Evolutionary conservation across 2,329 filamentous ascomycete species (phyloP), one percentile per base, ranked within the genome.

Genomic region (Decorospora gaudefroyi): DNA sequence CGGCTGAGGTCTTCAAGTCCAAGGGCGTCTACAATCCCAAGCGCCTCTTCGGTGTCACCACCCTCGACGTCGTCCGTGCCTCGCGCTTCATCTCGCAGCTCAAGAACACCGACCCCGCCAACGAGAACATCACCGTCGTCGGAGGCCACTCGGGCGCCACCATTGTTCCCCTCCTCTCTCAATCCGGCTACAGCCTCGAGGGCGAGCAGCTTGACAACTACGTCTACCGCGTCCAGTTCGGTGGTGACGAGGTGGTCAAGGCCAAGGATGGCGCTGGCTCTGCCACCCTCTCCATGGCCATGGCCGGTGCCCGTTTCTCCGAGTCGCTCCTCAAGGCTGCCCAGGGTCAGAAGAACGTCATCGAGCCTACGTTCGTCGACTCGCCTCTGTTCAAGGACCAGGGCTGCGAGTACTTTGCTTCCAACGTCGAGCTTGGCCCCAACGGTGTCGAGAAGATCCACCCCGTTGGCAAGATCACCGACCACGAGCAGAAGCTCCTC

Each of bases 41-140:
- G 86, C 89, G 88, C 71, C 89, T 99, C 66, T 99, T 99, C 78
- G 93, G 93, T 81, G 93, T 99, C 72, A 99, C 93, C 78, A 97
- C 93, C 70, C 90, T 99, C 69, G 93, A 99, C 69, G 91, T 97
- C 58, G 93, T 99, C 76, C 93, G 93, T 72, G 92, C 93, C 70
- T 91, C 86, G 71, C 90, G 91, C 78, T 99, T 99, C 85, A 93
- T 97, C 78, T 90, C 88, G 68, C 85, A 96, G 83, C 76, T 95
- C 78, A 92, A 95, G 85, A 78, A 75, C 71, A 90, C 87, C 76
- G 87, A 97, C 81, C 93, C 93, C 66, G 84, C 85, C 71, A 84
- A 88, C 73, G 91, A 96, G 86, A 87, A 89, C 75, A 91, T 99
- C 78, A 88, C 89, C 74, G 93, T 99, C 64, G 83, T 99, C 55